Evolutionary conservation across 2,329 filamentous ascomycete genomes (phyloP).

Genomic region (Karstenula rhodostoma): DNA sequence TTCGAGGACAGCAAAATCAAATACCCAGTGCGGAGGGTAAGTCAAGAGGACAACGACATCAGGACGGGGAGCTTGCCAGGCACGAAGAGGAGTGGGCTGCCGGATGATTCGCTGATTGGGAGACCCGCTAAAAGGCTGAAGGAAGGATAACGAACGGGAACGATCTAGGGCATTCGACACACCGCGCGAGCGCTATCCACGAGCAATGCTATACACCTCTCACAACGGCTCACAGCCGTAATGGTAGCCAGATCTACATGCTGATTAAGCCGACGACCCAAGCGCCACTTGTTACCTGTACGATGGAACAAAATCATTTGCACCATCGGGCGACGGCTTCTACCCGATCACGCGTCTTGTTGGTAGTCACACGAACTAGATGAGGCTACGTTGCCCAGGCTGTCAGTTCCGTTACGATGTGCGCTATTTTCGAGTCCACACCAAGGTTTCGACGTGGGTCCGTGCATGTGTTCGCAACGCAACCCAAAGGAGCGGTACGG

Average conservation of each 20-base stretch:
- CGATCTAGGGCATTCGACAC: not conserved
- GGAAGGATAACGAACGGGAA: conserved; percentile 41
- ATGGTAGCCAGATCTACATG: not conserved
- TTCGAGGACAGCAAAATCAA: conserved; percentile 89
- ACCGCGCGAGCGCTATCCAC: not conserved
- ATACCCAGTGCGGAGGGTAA: conserved; percentile 90
- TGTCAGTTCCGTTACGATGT: not conserved
- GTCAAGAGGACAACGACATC: conserved; percentile 95
- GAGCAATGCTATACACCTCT: not conserved
- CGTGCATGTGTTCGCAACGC: not conserved
- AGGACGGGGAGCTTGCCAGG: conserved; percentile 87
- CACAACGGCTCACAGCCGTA: not conserved
- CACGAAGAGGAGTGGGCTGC: conserved; percentile 85
- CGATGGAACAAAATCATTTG: not conserved
- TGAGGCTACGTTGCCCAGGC: conserved; percentile 1
- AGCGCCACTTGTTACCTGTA: not conserved
- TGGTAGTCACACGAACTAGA: not conserved
- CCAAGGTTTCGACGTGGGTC: not conserved
- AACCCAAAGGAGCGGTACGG: not conserved
- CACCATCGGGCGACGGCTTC: not conserved
- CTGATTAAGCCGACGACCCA: not conserved
- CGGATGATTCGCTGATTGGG: conserved; percentile 77
- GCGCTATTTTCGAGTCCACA: conserved; percentile 8
- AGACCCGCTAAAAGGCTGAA: conserved; percentile 64
- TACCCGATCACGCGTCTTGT: not conserved